Evolutionary conservation across 768 basidiomycete genomes (phyloP).

Genomic region (Lactarius tabidus): DNA sequence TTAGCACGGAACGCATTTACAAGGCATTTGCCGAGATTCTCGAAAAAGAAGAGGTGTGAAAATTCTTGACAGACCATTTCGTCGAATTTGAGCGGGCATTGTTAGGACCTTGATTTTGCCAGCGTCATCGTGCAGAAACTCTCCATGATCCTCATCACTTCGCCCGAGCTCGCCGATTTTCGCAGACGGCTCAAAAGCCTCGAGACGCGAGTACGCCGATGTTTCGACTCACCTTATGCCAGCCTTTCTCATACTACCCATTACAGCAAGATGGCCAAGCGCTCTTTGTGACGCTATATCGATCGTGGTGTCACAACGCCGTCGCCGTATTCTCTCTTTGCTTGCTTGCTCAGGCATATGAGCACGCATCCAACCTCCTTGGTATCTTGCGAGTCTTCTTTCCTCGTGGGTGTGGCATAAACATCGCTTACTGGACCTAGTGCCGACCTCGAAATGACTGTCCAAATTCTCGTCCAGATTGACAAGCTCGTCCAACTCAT

Average conservation of each 20-base stretch:
- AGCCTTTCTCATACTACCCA: background rate
- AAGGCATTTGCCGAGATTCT: constrained; percentile 94
- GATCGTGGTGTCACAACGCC: constrained; percentile 98
- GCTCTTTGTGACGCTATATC: constrained; percentile 87
- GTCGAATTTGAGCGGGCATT: constrained; percentile 1
- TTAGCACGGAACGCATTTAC: constrained; percentile 95
- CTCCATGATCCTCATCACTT: constrained; percentile 94
- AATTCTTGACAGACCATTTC: background rate
- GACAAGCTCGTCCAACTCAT: constrained; percentile 98
- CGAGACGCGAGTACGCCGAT: constrained; percentile 73
- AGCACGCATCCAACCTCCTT: constrained; percentile 94
- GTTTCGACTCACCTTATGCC: background rate
- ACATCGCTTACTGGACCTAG: constrained; percentile 38
- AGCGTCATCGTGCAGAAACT: constrained; percentile 97
- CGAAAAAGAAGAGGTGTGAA: constrained; percentile 88
- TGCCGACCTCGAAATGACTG: constrained; percentile 95
- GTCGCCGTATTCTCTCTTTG: constrained; percentile 96
- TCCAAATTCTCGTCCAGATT: constrained; percentile 89
- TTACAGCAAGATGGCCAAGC: constrained; percentile 90
- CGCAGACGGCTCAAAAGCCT: constrained; percentile 87
- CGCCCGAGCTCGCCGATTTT: constrained; percentile 93
- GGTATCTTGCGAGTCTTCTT: constrained; percentile 78
- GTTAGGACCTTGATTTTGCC: constrained; percentile 93
- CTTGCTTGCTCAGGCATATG: constrained; percentile 95
- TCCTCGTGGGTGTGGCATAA: background rate